These are phyloP conservation scores for Aspergillus floridensis DNA, from an alignment of 2,329 filamentous ascomycete species.

Conservation along the genomic window DNA sequence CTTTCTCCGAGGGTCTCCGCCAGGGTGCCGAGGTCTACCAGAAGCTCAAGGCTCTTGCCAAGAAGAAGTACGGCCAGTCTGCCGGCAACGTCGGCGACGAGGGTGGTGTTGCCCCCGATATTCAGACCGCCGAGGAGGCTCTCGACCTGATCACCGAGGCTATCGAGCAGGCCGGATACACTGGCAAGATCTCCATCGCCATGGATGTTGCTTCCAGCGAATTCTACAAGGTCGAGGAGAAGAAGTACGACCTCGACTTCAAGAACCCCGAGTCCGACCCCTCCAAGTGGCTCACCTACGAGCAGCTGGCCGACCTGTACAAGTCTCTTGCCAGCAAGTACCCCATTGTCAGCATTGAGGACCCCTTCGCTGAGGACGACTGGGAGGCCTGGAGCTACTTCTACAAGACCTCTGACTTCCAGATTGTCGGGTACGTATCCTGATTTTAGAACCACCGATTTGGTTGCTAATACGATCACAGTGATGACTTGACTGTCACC, in stretches of 20 bases:
- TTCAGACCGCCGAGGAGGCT: conserved; percentile 94
- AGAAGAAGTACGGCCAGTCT: conserved; percentile 99
- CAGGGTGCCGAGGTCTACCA: conserved; percentile 98
- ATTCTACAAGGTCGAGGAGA: conserved; percentile 96
- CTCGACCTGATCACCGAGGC: conserved; percentile 92
- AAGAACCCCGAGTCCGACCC: conserved; percentile 98
- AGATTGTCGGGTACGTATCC: conserved; percentile 72
- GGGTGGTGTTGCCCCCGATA: conserved; percentile 98
- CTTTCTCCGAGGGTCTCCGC: conserved; percentile 93
- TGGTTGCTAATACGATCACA: conserved; percentile 23
- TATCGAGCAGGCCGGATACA: conserved; percentile 94
- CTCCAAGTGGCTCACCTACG: conserved; percentile 97
- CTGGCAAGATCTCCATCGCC: conserved; percentile 93
- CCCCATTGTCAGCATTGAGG: conserved; percentile 97
- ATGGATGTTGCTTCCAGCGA: conserved; percentile 99
- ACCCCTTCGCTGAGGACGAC: conserved; percentile 99
- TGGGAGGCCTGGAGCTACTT: conserved; percentile 99
- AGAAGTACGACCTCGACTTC: conserved; percentile 99
- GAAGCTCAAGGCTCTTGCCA: conserved; percentile 91
- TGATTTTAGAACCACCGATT: too few species aligned
- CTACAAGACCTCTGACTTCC: conserved; percentile 97
- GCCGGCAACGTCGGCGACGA: conserved; percentile 99
- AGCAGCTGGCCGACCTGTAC: conserved; percentile 93
- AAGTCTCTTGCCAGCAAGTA: conserved; percentile 86
- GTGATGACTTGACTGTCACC: conserved; percentile 97